Conservation (phyloP, 805 yeast genomes). For the Teunomyces stri region DNA sequence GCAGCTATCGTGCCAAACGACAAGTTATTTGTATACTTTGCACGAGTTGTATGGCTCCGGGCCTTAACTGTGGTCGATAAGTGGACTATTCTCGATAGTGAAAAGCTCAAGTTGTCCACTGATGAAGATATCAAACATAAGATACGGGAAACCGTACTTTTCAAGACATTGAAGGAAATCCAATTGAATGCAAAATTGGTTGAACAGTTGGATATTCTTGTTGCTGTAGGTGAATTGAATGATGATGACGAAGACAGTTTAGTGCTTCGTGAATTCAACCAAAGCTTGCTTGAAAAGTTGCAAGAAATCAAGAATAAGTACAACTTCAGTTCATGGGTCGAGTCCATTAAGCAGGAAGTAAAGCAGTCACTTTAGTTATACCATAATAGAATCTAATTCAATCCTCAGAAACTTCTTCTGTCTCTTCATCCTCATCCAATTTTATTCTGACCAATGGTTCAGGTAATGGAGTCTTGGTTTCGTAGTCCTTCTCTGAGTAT, state of each 20-base stretch:
- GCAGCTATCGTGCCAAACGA: constrained; percentile 40
- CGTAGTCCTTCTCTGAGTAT: constrained; percentile 43
- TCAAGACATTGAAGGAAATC: constrained; percentile 34
- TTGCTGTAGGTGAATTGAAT: constrained; percentile 4
- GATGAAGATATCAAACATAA: constrained; percentile 41
- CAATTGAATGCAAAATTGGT: constrained; percentile 7
- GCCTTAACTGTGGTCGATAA: constrained; percentile 49
- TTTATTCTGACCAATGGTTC: constrained; percentile 64
- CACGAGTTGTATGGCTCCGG: constrained; percentile 54
- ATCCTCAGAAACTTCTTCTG: constrained; percentile 7
- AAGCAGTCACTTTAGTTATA: constrained; percentile 3
- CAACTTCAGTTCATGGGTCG: constrained; percentile 16
- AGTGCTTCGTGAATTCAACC: constrained; percentile 1
- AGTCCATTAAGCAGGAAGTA: constrained; percentile 20
- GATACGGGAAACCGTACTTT: constrained; percentile 43
- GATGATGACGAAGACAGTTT: constrained; percentile 7
- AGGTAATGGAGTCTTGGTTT: constrained; percentile 50
- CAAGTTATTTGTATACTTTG: constrained; percentile 16
- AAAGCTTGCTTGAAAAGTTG: constrained; percentile 3
- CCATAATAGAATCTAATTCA: neutral
- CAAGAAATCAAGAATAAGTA: constrained; percentile 3
- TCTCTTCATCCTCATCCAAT: constrained; percentile 39
- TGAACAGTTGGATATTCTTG: constrained; percentile 13
- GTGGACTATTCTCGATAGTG: constrained; percentile 42
- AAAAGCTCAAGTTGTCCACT: constrained; percentile 29